A percentile compares a stretch with the other conserved stretches of the same genome.
phyloP scores from a whole-genome alignment of 257 asterid genomes.

The Solanum sejunctum region DNA sequence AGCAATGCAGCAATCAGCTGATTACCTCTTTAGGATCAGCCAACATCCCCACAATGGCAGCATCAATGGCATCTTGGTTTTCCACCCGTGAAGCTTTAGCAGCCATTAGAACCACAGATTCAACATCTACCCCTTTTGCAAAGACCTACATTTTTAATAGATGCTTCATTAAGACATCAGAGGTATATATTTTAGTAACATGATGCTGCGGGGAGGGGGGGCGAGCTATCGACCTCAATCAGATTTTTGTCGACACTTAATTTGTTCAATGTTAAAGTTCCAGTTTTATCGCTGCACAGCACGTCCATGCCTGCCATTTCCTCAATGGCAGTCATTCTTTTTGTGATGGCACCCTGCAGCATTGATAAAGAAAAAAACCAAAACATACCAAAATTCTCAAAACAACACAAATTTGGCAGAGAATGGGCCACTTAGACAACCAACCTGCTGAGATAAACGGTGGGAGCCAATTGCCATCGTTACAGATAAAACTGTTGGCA shows the following conservation, averaged over 20 bases:
- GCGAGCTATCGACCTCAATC: constrained; percentile 35
- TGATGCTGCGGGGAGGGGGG: too few relatives aligned
- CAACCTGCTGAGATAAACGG: constrained; percentile 89
- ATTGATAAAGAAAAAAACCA: not conserved
- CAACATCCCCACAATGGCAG: constrained; percentile 85
- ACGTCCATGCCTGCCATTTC: too few relatives aligned
- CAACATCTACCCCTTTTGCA: constrained; percentile 51
- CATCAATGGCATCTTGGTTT: constrained; percentile 93
- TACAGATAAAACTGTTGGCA: constrained; percentile 66
- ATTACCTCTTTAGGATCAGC: constrained; percentile 31
- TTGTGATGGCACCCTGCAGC: constrained; percentile 21
- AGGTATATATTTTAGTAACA: too few relatives aligned
- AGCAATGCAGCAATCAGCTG: not conserved
- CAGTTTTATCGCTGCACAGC: constrained; percentile 30
- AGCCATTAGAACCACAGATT: constrained; percentile 67
- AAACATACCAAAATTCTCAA: not conserved
- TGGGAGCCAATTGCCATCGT: constrained; percentile 98
- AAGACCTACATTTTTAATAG: constrained; percentile 3
- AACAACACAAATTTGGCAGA: not conserved
- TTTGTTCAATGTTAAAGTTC: constrained; percentile 82
- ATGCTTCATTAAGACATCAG: too few relatives aligned
- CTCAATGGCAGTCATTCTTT: too few relatives aligned
- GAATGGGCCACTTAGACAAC: not conserved
- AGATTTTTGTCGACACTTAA: constrained; percentile 92
- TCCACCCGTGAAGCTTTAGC: constrained; percentile 77